Conservation (phyloP, 164 flowering plant species). For the Platanus orientalis region DNA sequence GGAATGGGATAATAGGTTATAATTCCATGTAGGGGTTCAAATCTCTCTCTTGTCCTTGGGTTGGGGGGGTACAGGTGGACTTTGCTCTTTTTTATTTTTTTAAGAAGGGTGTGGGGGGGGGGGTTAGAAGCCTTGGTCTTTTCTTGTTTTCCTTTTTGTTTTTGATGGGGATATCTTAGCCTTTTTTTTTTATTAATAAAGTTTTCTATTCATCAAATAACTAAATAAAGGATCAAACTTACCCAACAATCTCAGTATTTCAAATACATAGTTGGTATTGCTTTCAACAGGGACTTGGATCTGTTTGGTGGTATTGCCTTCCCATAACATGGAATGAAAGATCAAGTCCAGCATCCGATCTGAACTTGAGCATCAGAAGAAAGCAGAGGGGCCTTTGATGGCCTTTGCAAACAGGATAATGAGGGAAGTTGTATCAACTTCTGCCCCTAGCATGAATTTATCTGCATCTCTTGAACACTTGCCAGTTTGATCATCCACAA, state of each 20-base stretch:
- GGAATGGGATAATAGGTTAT: no score
- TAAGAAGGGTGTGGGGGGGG: no score
- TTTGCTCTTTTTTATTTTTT: no score
- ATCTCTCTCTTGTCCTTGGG: no score
- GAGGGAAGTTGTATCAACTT: slow-evolving; percentile 31
- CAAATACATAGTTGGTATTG: slow-evolving; percentile 80
- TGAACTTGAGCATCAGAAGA: slow-evolving; percentile 84
- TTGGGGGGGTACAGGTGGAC: no score
- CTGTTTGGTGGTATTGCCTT: slow-evolving; percentile 27
- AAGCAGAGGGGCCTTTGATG: slow-evolving; percentile 85
- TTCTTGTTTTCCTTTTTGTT: no score
- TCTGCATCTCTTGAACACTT: slow-evolving; percentile 35
- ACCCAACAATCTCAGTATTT: slow-evolving; percentile 87
- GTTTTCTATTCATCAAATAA: no score
- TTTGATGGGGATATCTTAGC: no score
- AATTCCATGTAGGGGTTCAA: no score
- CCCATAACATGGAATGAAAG: slow-evolving; percentile 50
- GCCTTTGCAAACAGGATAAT: slow-evolving; percentile 74
- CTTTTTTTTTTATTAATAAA: no score
- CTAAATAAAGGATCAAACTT: no score
- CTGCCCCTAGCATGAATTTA: slow-evolving; percentile 36
- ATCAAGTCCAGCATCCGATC: slow-evolving; percentile 62
- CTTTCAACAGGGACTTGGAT: slow-evolving; percentile 59
- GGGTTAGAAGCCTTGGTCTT: no score
- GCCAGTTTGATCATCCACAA: slow-evolving; percentile 22